A percentile compares a stretch with the other conserved stretches of the same genome.
These are phyloP conservation scores for Picea glauca DNA, from an alignment of 75 land plant species.

Conservation along the genomic window DNA sequence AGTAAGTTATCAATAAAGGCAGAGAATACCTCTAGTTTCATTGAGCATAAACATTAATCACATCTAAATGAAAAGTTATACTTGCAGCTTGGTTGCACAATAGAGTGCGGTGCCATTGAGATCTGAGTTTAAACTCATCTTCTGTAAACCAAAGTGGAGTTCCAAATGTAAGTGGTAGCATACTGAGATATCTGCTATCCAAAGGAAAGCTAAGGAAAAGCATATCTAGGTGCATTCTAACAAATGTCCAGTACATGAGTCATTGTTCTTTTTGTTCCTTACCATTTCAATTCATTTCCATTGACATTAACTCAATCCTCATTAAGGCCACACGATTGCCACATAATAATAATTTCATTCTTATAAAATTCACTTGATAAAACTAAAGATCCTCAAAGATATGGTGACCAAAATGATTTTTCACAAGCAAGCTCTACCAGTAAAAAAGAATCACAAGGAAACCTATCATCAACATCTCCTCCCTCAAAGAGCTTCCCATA, in stretches of 20 bases:
- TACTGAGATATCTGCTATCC: slow-evolving; percentile 66
- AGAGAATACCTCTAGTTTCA: neutral
- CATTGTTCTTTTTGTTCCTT: neutral
- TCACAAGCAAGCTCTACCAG: slow-evolving; percentile 71
- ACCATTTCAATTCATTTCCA: neutral
- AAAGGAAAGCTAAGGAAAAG: neutral
- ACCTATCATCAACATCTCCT: slow-evolving; percentile 88
- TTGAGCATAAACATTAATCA: no score
- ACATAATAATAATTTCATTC: no score
- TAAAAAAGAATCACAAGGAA: slow-evolving; percentile 68
- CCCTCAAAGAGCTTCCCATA: slow-evolving; percentile 66
- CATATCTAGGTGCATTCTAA: neutral
- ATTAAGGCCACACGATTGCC: no score
- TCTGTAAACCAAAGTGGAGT: slow-evolving; percentile 85
- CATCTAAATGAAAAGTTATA: slow-evolving; percentile 12
- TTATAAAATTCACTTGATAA: neutral
- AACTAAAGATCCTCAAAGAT: slow-evolving; percentile 20
- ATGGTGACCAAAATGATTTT: slow-evolving; percentile 88
- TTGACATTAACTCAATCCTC: no score
- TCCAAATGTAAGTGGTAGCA: slow-evolving; percentile 83
- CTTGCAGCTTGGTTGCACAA: slow-evolving; percentile 75
- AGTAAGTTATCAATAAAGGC: neutral
- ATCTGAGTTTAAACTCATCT: slow-evolving; percentile 62
- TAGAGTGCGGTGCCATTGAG: slow-evolving; percentile 76
- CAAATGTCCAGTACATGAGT: neutral